Conservation (phyloP, 2,329 filamentous ascomycete genomes). For the Penicillium sp. region DNA sequence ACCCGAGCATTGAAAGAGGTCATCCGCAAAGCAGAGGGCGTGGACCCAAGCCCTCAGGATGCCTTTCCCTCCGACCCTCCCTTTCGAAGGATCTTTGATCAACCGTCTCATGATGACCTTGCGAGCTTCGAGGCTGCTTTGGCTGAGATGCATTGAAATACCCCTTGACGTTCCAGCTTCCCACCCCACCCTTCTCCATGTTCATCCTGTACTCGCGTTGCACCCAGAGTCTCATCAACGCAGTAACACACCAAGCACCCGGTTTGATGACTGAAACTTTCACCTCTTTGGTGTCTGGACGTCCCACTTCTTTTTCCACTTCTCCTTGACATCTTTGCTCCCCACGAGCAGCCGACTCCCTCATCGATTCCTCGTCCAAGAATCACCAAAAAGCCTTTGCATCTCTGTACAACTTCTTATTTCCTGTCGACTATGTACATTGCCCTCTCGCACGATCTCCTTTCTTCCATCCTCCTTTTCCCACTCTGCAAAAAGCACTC, state of each 20-base stretch:
- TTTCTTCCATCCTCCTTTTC: no score
- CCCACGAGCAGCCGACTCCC: slow-evolving; percentile 2
- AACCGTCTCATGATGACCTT: slow-evolving; percentile 33
- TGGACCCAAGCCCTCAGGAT: slow-evolving; percentile 29
- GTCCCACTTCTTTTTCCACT: slow-evolving; percentile 1
- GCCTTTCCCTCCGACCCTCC: slow-evolving; percentile 37
- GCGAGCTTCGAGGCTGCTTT: slow-evolving; percentile 27
- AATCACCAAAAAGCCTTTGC: slow-evolving; percentile 14
- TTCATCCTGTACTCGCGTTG: no score
- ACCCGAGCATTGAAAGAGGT: slow-evolving; percentile 47
- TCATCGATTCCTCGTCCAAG: slow-evolving; percentile 4
- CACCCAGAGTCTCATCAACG: no score
- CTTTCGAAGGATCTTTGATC: slow-evolving; percentile 46
- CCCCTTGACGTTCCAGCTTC: no score
- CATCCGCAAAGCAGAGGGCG: slow-evolving; percentile 47
- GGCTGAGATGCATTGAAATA: slow-evolving; percentile 19
- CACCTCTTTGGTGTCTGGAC: no score
- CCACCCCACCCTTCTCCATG: no score
- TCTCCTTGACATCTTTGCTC: slow-evolving; percentile 2
- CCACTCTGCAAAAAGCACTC: slow-evolving; percentile 9
- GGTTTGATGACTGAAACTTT: no score
- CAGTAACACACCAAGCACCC: no score
- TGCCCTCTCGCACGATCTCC: slow-evolving; percentile 8
- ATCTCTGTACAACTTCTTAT: slow-evolving; percentile 16
- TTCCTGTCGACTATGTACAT: slow-evolving; percentile 16